Percentiles rank a stretch among this genome's conserved stretches.
phyloP scores from a whole-genome alignment of 140 eudicot species.

The Senecio squalidus region DNA sequence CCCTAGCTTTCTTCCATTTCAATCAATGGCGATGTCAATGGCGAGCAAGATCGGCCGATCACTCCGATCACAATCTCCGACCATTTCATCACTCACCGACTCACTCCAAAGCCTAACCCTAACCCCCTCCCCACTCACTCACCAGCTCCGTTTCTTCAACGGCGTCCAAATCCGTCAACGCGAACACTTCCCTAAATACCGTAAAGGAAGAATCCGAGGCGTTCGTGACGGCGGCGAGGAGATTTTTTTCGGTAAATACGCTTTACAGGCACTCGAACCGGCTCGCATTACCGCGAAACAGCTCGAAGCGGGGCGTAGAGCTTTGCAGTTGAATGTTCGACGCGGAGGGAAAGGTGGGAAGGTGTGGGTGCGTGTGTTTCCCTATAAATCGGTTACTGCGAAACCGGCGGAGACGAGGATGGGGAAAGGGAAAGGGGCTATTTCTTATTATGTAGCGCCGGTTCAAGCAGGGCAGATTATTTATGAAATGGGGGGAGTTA shows the following conservation, averaged over 20 bases:
- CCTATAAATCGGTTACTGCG: constrained; percentile 34
- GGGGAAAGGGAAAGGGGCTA: constrained; percentile 46
- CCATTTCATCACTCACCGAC: constrained; percentile 1
- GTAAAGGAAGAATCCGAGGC: constrained; percentile 32
- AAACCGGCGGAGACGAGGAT: constrained; percentile 42
- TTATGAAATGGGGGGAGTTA: constrained; percentile 46
- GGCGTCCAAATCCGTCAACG: constrained; percentile 10
- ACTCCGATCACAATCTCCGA: not conserved
- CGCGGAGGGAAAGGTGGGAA: constrained; percentile 40
- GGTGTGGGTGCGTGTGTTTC: constrained; percentile 45
- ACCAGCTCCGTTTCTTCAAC: not conserved
- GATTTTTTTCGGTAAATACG: constrained; percentile 35
- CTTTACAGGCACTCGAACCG: constrained; percentile 37
- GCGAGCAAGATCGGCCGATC: not conserved
- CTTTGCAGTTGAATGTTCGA: constrained; percentile 32
- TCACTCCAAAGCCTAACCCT: not conserved
- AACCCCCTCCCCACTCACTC: not conserved
- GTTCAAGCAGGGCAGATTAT: constrained; percentile 36
- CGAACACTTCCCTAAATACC: constrained; percentile 25
- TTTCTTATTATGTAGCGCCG: constrained; percentile 36
- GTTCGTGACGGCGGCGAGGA: constrained; percentile 27
- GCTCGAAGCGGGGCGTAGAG: constrained; percentile 37
- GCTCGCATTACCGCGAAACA: constrained; percentile 41
- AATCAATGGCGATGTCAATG: not conserved
- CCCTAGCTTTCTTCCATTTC: not conserved